These are phyloP conservation scores for Physcia stellaris DNA, from an alignment of 495 filamentous ascomycete species.

Conservation along the genomic window DNA sequence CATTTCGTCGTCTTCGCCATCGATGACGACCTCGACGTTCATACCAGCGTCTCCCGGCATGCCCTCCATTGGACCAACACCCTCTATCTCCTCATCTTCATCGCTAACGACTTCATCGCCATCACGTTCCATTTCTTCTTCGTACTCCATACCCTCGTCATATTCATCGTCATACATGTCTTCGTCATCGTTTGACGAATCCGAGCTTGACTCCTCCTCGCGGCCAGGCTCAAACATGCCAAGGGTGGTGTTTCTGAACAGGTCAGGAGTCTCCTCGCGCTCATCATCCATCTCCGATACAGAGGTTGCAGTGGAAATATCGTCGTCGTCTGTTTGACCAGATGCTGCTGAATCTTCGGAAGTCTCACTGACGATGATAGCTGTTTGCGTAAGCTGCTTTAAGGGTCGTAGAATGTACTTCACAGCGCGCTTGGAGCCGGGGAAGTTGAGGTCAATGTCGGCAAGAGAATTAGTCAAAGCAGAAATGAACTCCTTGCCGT, in stretches of 20 bases:
- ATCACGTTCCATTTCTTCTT: slow-evolving; percentile 74
- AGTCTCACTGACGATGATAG: slow-evolving; percentile 63
- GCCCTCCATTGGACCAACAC: slow-evolving; percentile 76
- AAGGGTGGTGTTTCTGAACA: slow-evolving; percentile 90
- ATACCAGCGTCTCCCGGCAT: slow-evolving; percentile 62
- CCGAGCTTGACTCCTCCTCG: slow-evolving; percentile 56
- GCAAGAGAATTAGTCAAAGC: slow-evolving; percentile 84
- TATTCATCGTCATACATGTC: slow-evolving; percentile 71
- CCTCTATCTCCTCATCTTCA: slow-evolving; percentile 70
- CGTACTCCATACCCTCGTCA: slow-evolving; percentile 64
- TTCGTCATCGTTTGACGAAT: slow-evolving; percentile 57
- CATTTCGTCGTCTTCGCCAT: slow-evolving; percentile 52
- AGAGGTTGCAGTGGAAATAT: slow-evolving; percentile 80
- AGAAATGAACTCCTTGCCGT: slow-evolving; percentile 88
- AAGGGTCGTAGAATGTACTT: slow-evolving; percentile 91
- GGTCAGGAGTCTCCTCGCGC: slow-evolving; percentile 91
- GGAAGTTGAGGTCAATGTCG: slow-evolving; percentile 91
- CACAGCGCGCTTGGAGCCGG: slow-evolving; percentile 78
- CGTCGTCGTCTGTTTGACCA: slow-evolving; percentile 67
- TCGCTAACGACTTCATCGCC: slow-evolving; percentile 71
- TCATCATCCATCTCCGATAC: slow-evolving; percentile 77
- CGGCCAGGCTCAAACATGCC: slow-evolving; percentile 84
- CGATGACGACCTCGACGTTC: slow-evolving; percentile 75
- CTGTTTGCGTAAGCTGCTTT: slow-evolving; percentile 75
- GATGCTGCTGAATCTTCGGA: slow-evolving; percentile 55